Evolutionary conservation across 345 rosid genomes (phyloP), one percentile per base, ranked within the genome.

Genomic region (Eucalyptus melliodora): DNA sequence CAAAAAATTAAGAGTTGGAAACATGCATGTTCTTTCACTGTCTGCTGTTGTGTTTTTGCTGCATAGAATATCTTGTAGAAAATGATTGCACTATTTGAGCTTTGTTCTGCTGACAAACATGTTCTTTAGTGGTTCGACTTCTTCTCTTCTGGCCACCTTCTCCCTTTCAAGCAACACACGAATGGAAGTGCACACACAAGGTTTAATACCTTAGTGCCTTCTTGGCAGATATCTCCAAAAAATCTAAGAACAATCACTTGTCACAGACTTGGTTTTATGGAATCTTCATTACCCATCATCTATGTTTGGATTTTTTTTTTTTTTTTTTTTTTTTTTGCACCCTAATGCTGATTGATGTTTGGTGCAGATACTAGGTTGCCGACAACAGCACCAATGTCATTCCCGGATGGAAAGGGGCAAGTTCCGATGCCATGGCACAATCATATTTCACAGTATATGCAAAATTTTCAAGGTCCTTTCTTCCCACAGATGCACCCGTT

Each of bases 391-490:
- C 91, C 86, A 42, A 88, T 86, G 45, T 88, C 89, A 67, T 67
- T 91, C 72, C 50, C 90, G 30, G 95, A 95, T 77, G 94, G 92
- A 82, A 95, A 86, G 91, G 86, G 92, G 91, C 99, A 95, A 83
- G 91, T 92, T 90, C 94, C 95, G 31, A 93, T 94, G 93, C 88
- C 94, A 89, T 98, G 99, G 99, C 95, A 97, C 86, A 96, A 93
- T 90, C 96, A 96, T 90, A 90, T 89, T 88, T 96, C 97, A 88
- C 99, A 91, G 83, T 95, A 95, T 94, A 95, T 95, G 96, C 96
- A 95, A 65, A 95, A 95, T 90, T 97, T 96, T 90, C 97, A 95
- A 89, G 99, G 98, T 77, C 93, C 96, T 30, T 86, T 89, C 17
- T 94, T 92, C 89, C 95, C 91, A n/a, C 97, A 95, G 87, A 90